A percentile compares a stretch with the other conserved stretches of the same genome.
These are phyloP conservation scores for Dictyostelium brefeldianum DNA, from an alignment of 78 protist species.

Conservation along the genomic window DNA sequence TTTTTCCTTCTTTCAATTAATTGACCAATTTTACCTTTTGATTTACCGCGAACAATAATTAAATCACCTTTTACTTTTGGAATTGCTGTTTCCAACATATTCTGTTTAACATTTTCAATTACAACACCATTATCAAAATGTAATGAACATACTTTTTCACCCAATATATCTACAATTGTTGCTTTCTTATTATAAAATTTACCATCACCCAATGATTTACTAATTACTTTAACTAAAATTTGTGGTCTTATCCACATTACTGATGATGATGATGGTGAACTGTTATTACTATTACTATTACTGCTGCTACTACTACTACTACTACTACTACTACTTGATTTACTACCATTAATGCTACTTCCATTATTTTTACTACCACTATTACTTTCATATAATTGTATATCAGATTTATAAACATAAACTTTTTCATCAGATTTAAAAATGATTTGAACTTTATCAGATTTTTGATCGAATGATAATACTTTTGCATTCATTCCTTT, in stretches of 20 bases:
- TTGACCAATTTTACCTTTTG: conserved; percentile 35
- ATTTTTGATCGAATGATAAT: not conserved
- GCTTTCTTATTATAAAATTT: conserved; percentile 75
- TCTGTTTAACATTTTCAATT: conserved; percentile 61
- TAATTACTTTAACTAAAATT: conserved; percentile 74
- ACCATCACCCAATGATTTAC: conserved; percentile 64
- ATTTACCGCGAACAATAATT: conserved; percentile 44
- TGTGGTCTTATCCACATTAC: conserved; percentile 60
- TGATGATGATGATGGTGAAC: not conserved
- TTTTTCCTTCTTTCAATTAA: conserved; percentile 38
- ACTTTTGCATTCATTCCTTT: conserved; percentile 61
- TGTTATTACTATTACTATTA: not conserved
- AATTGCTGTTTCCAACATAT: conserved; percentile 70
- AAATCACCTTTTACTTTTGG: conserved; percentile 47
- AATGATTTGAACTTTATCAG: conserved; percentile 18
- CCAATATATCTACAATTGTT: conserved; percentile 43
- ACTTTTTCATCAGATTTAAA: conserved; percentile 44
- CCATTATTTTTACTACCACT: not conserved
- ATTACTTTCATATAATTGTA: not conserved
- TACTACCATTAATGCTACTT: not conserved
- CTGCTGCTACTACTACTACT: not conserved
- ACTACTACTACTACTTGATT: not conserved
- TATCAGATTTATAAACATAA: not conserved
- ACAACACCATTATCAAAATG: conserved; percentile 52
- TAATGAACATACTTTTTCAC: conserved; percentile 50